Evolutionary conservation across 257 asterid genomes (phyloP), one percentile per base, ranked within the genome.

Genomic region (Linderniella brevidens): DNA sequence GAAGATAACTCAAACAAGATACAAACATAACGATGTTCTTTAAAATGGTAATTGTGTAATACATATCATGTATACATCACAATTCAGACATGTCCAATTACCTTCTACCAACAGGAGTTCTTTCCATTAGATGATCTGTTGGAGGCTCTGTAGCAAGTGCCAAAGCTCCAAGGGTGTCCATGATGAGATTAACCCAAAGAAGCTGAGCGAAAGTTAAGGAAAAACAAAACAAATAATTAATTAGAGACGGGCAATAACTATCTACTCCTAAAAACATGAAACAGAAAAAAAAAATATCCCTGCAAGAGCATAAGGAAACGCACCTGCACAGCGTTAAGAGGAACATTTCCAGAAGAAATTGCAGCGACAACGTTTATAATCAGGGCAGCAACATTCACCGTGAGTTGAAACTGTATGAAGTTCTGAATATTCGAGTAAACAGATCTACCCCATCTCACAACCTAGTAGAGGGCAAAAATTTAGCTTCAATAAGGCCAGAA

Each of bases 151-250:
- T 88, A 41, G 95, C 98, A 50, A 88, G 73, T 48, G 98, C 98
- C 41, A 88, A 92, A 19, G 98, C 98, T 37, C 98, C 98, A 15
- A 88, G 76, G 16, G 98, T 88, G 64, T 88, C 98, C 98, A 88
- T 88, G 51, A 88, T 88, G 46, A 88, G 95, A 69, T 88, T 88
- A 38, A 88, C 98, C 98, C 98, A 88, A 20, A 88, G 98, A 54
- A 88, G 90, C 98, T 88, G 84, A 59, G 63, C 10, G 37, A 37
- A 42, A 39, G 37, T 49, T 18, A 63, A 17, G 36, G 46, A 13
- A 48, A 37, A 55, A 9, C 13, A 9, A 14, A 37, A 44, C 57
- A 32, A 37, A 39, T 35, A 6, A 38, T 52, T 38, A 45, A 41
- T 43, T 9, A 6, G 17, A 13, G 35, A 46, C 19, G 19, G 40